Evolutionary conservation across 306 rosid genomes (phyloP), one percentile per base, ranked within the genome.

Genomic region (Castanea sativa): DNA sequence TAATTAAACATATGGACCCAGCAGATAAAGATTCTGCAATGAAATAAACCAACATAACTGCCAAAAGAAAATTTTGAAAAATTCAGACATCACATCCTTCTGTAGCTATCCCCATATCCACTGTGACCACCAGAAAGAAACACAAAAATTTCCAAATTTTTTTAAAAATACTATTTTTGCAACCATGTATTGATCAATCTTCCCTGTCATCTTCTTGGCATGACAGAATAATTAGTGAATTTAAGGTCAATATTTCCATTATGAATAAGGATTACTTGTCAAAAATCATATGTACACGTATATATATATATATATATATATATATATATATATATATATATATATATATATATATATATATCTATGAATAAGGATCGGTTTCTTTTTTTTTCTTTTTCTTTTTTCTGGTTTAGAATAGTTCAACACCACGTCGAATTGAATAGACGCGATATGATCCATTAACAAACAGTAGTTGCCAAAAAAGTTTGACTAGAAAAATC

Each of bases 1-100:
- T 79, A 78, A 83, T 81, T 83, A 86, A 90, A 76, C 83, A 65
- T 23, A 88, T 71, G 94, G 91, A 78, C 86, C 91, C 83, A 86
- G 65, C 78, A 77, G 64, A 88, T 79, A 68, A 81, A 84, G 83
- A 85, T 86, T 86, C 80, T 75, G 76, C 71, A 70, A 79, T 51
- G 83, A 79, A 78, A 87, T 77, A 69, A 83, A 81, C 90, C 79
- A 78, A 53, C 76, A 71, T 64, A 52, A 79, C 85, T 60, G 52
- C 80, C 64, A 63, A 71, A 77, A 78, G 71, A 78, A 79, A 52
- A 45, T 32, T 10, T 53, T 38, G 18, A 35, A 33, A 56, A 21
- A 43, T 35, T 43, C 33, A 20, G 58, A 30, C 2, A 73, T 49
- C 55, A 15, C 73, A 72, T n/a, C 19, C 73, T 33, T 76, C 60